A percentile compares a stretch with the other conserved stretches of the same genome.
phyloP scores from a whole-genome alignment of 2,329 filamentous ascomycete species.

The Cadophora sp. region DNA sequence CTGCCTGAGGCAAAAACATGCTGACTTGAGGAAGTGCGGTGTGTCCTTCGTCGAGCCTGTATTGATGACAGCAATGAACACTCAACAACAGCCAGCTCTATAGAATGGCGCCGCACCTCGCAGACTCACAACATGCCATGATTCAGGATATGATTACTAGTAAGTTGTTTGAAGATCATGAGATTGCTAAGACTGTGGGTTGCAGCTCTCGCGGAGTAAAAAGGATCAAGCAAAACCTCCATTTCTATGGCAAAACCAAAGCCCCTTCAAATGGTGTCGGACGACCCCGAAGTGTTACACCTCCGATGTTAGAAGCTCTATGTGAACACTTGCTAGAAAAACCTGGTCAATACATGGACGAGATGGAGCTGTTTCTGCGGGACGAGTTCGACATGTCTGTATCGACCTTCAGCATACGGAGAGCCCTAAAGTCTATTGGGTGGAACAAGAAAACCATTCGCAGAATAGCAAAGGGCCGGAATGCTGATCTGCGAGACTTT shows the following conservation, averaged over 20 bases:
- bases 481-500: constrained; percentile 6
- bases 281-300: constrained; percentile 2
- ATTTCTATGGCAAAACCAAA: background rate
- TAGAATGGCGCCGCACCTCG: too few relatives aligned
- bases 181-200: too few relatives aligned
- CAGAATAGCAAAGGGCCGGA: constrained; percentile 4
- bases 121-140: too few relatives aligned
- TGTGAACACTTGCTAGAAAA: background rate
- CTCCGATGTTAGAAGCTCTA: background rate
- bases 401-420: background rate
- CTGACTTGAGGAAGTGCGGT: too few relatives aligned
- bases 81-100: too few relatives aligned
- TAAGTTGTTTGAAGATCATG: too few relatives aligned
- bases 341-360: background rate
- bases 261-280: background rate
- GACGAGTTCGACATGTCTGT: background rate
- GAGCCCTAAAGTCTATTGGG: background rate
- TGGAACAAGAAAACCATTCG: constrained; percentile 7
- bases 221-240: too few relatives aligned
- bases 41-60: too few relatives aligned
- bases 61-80: too few relatives aligned
- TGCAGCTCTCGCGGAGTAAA: too few relatives aligned
- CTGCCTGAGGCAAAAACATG: too few relatives aligned
- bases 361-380: background rate
- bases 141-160: too few relatives aligned